A percentile compares a stretch with the other conserved stretches of the same genome.
phyloP scores from a whole-genome alignment of 2,329 filamentous ascomycete species.

The Aspergillus arachidicola region DNA sequence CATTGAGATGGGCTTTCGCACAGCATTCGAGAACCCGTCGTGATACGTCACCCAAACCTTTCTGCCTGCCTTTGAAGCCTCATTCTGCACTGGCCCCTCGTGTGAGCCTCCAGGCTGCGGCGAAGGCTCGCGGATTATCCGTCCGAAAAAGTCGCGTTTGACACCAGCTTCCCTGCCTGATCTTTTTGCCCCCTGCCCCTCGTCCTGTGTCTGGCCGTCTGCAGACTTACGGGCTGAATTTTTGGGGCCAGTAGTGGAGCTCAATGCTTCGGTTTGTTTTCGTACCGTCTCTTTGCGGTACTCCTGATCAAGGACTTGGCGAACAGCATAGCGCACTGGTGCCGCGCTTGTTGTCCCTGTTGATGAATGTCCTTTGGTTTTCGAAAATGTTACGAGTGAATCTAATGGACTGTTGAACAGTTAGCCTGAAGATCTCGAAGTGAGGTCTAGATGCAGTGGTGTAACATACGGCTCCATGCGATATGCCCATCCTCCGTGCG shows the following conservation, averaged over 20 bases:
- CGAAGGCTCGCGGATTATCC: conserved; percentile 60
- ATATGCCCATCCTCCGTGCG: conserved; percentile 75
- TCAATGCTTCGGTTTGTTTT: conserved; percentile 64
- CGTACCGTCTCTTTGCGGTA: conserved; percentile 71
- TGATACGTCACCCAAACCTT: conserved; percentile 87
- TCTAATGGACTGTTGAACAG: conserved; percentile 64
- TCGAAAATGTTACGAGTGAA: conserved; percentile 67
- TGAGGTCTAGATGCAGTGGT: neutral
- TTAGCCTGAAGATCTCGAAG: neutral
- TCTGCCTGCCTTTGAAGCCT: conserved; percentile 47
- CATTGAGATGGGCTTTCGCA: conserved; percentile 82
- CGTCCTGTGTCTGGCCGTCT: conserved; percentile 35
- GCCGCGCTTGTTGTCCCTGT: conserved; percentile 59
- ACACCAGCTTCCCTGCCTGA: conserved; percentile 44
- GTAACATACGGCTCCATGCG: conserved; percentile 85
- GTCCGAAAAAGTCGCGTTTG: conserved; percentile 85
- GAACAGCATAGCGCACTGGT: conserved; percentile 86
- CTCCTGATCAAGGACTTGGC: conserved; percentile 91
- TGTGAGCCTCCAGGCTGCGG: conserved; percentile 37
- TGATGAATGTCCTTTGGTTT: conserved; percentile 33
- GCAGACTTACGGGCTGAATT: conserved; percentile 28
- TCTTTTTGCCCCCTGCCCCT: conserved; percentile 21
- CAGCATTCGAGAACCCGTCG: conserved; percentile 89
- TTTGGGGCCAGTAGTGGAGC: conserved; percentile 33
- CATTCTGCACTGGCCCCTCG: conserved; percentile 30